These are phyloP conservation scores for Jacaranda copaia DNA, from an alignment of 257 asterid species.

Conservation along the genomic window DNA sequence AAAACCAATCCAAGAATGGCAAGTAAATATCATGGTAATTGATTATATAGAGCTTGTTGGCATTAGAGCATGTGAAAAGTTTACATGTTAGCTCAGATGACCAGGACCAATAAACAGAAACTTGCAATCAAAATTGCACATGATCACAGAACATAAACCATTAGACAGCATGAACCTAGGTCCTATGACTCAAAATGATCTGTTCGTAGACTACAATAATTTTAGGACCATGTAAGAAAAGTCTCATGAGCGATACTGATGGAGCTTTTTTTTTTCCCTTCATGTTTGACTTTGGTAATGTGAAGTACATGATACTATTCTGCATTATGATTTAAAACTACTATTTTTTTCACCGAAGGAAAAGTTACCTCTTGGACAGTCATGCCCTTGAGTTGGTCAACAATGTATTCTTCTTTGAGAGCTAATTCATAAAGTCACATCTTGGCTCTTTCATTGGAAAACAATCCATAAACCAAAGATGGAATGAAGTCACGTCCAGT, in stretches of 20 bases:
- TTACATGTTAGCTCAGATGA: slow-evolving; percentile 9
- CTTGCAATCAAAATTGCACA: not conserved
- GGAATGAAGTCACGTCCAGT: slow-evolving; percentile 99
- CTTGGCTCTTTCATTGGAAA: no score
- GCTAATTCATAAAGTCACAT: no score
- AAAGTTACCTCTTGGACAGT: slow-evolving; percentile 74
- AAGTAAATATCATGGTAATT: slow-evolving; percentile 88
- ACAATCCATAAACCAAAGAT: slow-evolving; percentile 98
- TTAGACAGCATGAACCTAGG: not conserved
- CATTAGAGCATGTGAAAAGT: slow-evolving; percentile 68
- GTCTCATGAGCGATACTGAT: not conserved
- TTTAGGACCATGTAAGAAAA: not conserved
- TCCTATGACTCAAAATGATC: not conserved
- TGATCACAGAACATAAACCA: no score
- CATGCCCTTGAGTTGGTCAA: slow-evolving; percentile 85
- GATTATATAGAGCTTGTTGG: slow-evolving; percentile 69
- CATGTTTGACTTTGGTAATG: not conserved
- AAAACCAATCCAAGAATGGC: slow-evolving; percentile 77
- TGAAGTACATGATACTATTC: not conserved
- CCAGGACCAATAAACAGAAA: not conserved
- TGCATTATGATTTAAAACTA: not conserved
- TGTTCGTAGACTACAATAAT: not conserved
- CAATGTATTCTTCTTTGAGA: slow-evolving; percentile 80
- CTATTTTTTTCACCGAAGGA: not conserved
- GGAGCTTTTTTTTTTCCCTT: not conserved